These are phyloP conservation scores for Sclerotiophoma versabilis DNA, from an alignment of 2,329 filamentous ascomycete genomes.

Conservation along the genomic window DNA sequence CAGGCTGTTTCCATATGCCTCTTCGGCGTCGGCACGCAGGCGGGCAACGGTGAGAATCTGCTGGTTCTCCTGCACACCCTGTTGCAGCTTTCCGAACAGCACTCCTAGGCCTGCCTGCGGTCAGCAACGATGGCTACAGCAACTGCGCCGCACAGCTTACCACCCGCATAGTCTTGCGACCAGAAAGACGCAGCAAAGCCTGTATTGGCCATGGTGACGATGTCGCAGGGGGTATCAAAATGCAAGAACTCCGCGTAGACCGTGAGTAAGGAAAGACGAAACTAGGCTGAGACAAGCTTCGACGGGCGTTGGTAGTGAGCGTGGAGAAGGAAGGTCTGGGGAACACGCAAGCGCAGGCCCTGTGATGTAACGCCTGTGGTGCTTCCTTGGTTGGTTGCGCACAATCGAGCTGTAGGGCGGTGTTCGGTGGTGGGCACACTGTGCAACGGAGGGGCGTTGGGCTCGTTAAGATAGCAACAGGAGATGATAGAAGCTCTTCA, in stretches of 20 bases:
- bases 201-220: constrained; percentile 39
- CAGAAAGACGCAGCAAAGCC: constrained; percentile 95
- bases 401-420: constrained; percentile 12
- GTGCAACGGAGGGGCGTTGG: constrained; percentile 15
- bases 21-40: constrained; percentile 95
- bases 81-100: constrained; percentile 94
- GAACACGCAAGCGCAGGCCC: constrained; percentile 20
- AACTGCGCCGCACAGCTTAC: constrained; percentile 64
- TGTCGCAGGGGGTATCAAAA: constrained; percentile 28
- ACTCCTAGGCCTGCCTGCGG: constrained; percentile 76
- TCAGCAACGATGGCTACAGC: constrained; percentile 26
- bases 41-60: constrained; percentile 91
- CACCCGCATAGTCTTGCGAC: constrained; percentile 96
- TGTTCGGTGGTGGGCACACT: constrained; percentile 8
- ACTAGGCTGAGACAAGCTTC: constrained; percentile 17
- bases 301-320: constrained; percentile 32
- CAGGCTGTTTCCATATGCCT: constrained; percentile 81
- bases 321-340: constrained; percentile 22
- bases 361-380: constrained; percentile 17
- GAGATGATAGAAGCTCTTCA: constrained; percentile 19
- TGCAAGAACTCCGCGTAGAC: constrained; percentile 25
- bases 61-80: constrained; percentile 93
- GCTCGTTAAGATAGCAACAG: constrained; percentile 10
- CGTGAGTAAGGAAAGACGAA: constrained; percentile 16
- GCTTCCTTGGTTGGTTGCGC: constrained; percentile 21